Base-by-base conservation (phyloP, 768 basidiomycete genomes). In the Ephemerocybe angulata region DNA sequence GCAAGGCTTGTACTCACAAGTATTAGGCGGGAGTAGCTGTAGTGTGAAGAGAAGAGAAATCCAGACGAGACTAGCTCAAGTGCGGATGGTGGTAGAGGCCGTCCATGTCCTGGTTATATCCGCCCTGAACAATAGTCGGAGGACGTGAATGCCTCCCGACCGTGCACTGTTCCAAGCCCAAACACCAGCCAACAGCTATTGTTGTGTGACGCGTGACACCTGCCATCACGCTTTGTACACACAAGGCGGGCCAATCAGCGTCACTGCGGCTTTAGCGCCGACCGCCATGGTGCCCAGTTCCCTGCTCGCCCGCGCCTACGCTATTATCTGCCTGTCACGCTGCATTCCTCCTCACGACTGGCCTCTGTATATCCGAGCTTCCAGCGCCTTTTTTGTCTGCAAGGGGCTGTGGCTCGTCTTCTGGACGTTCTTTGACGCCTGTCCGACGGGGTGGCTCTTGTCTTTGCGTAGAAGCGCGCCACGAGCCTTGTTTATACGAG, bases 61-160 rank as follows among this genome's bases (percentile, higher is more conserved):
- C 60, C 57, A 58, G 62, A 65, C 62, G 65, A 67, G 66, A 63
- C 66, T 69, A 65, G 66, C 68, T 69, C 67, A 66, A 55, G 54
- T 50, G 17, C 52, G 54, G 54, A 29, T 50, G 40, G 47, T 43
- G 48, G 30, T 12, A 31, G 41, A 29, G 12, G 17, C 22, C 22
- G 13, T 6, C 12, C n/a, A 31, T 8, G 8, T 44, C 12, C 44
- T 8, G 50, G 56, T 56, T 50, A 59, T 55, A 66, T 68, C 65
- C 66, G 65, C 58, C 48, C 25, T 4, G 47, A 22, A 46, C 56
- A 62, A 55, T 59, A 57, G 58, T 54, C 58, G 12, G 35, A 31
- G 24, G 15, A 13, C 27, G 13, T 48, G 46, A 48, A 48, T 52
- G 50, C 37, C 33, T 54, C 27, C 12, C 50, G 44, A 24, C 35